Conservation (phyloP, 306 rosid species). For the Carpinus viminea region DNA sequence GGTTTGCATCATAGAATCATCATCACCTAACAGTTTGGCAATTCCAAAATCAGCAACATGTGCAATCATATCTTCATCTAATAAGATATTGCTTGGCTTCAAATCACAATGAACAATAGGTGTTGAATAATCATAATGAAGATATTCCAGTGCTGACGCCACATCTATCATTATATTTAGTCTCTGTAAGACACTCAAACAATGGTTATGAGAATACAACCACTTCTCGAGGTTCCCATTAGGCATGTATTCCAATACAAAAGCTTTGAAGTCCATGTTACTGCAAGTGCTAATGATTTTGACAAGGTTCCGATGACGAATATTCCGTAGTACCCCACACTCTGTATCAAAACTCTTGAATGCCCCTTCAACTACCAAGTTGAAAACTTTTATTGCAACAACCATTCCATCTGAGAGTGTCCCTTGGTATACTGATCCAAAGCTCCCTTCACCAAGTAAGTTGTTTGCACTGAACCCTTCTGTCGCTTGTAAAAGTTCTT, state of each 20-base stretch:
- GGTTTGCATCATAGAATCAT: conserved; percentile 16
- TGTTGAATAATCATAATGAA: conserved; percentile 32
- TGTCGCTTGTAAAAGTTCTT: conserved; percentile 29
- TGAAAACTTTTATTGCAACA: conserved; percentile 29
- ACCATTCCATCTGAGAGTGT: conserved; percentile 18
- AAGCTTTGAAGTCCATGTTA: conserved; percentile 26
- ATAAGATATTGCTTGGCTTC: conserved; percentile 25
- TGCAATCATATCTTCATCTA: conserved; percentile 32
- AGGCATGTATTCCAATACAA: conserved; percentile 32
- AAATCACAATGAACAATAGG: conserved; percentile 33
- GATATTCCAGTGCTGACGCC: conserved; percentile 32
- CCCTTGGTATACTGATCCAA: conserved; percentile 32
- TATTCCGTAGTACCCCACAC: conserved; percentile 23
- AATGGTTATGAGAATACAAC: conserved; percentile 22
- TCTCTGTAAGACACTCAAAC: conserved; percentile 29
- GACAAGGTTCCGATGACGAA: conserved; percentile 28
- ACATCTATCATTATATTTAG: conserved; percentile 34
- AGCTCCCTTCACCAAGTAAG: conserved; percentile 24
- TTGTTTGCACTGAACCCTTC: conserved; percentile 14
- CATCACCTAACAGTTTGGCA: conserved; percentile 29
- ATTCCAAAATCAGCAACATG: conserved; percentile 38
- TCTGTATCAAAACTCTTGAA: conserved; percentile 24
- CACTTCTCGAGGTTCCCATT: conserved; percentile 33
- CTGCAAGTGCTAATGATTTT: conserved; percentile 24
- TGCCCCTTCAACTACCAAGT: conserved; percentile 12